Conservation (phyloP, 192 early-diverging fungal genomes). For the Coemansia sp. region DNA sequence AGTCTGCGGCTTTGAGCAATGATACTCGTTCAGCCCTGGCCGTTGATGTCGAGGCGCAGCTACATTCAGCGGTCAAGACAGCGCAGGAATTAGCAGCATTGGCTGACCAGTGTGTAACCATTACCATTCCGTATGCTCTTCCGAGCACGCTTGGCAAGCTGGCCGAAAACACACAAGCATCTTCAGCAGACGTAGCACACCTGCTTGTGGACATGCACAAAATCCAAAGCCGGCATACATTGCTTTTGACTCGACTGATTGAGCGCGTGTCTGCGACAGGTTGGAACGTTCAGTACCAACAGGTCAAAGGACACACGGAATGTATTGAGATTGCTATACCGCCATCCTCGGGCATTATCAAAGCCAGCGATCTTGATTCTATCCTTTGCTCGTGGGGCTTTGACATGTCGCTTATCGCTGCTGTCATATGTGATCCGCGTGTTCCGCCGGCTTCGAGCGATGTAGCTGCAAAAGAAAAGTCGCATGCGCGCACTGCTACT, state of each 20-base stretch:
- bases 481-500: neutral
- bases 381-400: conserved; percentile 43
- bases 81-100: conserved; percentile 17
- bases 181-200: conserved; percentile 21
- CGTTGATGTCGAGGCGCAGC: neutral
- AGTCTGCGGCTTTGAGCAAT: neutral
- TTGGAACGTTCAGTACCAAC: conserved; percentile 37
- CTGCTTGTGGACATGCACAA: conserved; percentile 21
- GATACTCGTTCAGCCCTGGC: neutral
- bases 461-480: neutral
- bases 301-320: conserved; percentile 9
- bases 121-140: conserved; percentile 28
- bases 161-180: neutral
- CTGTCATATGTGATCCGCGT: conserved; percentile 20
- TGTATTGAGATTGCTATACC: conserved; percentile 35
- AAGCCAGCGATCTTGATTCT: conserved; percentile 22
- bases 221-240: conserved; percentile 24
- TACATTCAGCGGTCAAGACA: conserved; percentile 17
- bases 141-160: conserved; percentile 8
- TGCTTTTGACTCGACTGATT: conserved; percentile 31
- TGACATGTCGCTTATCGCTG: conserved; percentile 32
- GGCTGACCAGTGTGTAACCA: conserved; percentile 33
- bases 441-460: neutral
- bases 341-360: conserved; percentile 31
- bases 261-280: conserved; percentile 37